Evolutionary conservation across 495 filamentous ascomycete species (phyloP), one percentile per base, ranked within the genome.

Genomic region (Alectoria sarmentosa): DNA sequence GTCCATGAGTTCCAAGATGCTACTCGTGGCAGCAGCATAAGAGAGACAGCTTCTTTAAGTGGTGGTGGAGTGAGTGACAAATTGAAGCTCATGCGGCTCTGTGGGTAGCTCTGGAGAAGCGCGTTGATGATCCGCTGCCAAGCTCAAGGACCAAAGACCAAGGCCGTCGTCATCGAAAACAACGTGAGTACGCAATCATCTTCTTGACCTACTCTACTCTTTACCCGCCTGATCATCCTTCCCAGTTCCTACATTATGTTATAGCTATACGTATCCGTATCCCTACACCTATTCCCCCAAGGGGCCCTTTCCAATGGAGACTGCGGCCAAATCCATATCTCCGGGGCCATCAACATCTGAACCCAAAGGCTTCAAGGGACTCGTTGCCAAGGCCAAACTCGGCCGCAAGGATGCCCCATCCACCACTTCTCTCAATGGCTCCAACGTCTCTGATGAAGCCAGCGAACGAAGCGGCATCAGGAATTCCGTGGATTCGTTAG

Each of bases 1-100:
- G 71, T 90, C 87, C 83, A 88, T 88, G n/a, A 54, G 30, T 59
- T 21, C 46, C 32, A 2, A 19, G 30, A 3, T 7, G 3, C 10
- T 38, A 15, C 19, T 14, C 4, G 32, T n/a, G 3, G 3, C 21
- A 32, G 1, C 9, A 28, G 6, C 32, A 38, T n/a, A 14, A 30
- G 1, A 34, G 26, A 17, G 34, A 14, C 48, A 52, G 48, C 11
- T 14, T 59, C 15, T 21, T 14, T 44, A 14, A 19, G 41, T 21
- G 41, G 41, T 21, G 8, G 21, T 19, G 14, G n/a, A n/a, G n/a
- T n/a, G n/a, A n/a, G n/a, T 30, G 38, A 44, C 8, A 63, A 36
- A 23, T 3, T 34, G 30, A 36, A 3, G 0, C 5, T 34, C 1
- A 34, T 21, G 52, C 48, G 26, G 48, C 48, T 52, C 48, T 30